Base-by-base conservation (phyloP, 371 early-diverging fungal genomes). In the Entomophthora muscae region DNA sequence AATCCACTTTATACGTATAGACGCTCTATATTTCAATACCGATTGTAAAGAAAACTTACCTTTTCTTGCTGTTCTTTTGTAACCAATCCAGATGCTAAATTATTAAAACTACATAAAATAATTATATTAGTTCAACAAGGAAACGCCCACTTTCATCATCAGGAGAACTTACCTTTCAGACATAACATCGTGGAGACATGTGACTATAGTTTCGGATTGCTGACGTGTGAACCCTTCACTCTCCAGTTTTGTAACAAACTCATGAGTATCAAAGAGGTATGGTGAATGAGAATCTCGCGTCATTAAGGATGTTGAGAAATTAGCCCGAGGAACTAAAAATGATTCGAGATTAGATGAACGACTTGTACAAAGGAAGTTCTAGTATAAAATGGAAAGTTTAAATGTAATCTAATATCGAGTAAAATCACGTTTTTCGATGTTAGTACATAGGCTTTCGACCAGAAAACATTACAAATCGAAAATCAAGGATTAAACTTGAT, bases 1-100 rank as follows among this genome's bases (percentile, higher is more conserved):
- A 91, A 67, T 94, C 94, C 17, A 92, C 90, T 65, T 84, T 89
- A 72, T 88, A 87, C 67, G 85, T 84, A 71, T 90, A 90, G n/a
- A 90, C 75, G 3, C 82, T 80, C 83, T 85, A 70, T 5, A 13
- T 32, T n/a, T n/a, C n/a, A n/a, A n/a, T n/a, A n/a, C n/a, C n/a
- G n/a, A n/a, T n/a, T n/a, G n/a, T n/a, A n/a, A n/a, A n/a, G n/a
- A 7, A 29, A 54, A 54, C 13, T 55, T 66, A 68, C 68, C 51
- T 68, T 68, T 52, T 68, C 66, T 60, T 65, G 66, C 53, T 67
- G 65, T 30, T 69, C 57, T 64, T 61, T 64, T 12, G 65, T 68
- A 13, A 64, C 68, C 53, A 63, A 24, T 32, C 65, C 61, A 26
- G 52, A 29, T 0, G 59, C 42, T 42, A 67, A 7, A 27, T 32